Evolutionary conservation across 805 yeast genomes (phyloP).

Genomic region (Wickerhamia fluorescens): DNA sequence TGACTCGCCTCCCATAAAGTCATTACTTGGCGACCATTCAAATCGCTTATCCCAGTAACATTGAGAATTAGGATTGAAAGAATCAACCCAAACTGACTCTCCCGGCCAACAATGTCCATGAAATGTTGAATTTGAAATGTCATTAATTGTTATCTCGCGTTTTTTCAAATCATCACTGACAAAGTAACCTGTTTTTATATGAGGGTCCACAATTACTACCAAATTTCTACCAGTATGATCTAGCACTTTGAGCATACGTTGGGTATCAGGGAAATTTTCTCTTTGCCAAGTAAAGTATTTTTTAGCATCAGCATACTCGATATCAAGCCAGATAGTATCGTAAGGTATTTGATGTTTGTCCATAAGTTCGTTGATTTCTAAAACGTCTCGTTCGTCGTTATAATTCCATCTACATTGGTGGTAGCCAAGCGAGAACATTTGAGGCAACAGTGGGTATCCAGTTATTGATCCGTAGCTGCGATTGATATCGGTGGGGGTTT

Average conservation of each 20-base stretch:
- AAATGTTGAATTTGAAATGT: constrained; percentile 44
- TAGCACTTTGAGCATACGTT: constrained; percentile 54
- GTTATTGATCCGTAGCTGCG: constrained; percentile 59
- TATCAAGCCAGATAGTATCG: constrained; percentile 91
- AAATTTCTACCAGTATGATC: constrained; percentile 72
- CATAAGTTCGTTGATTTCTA: constrained; percentile 61
- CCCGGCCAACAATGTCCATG: constrained; percentile 99
- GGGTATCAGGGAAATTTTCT: constrained; percentile 68
- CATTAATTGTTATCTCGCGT: constrained; percentile 39
- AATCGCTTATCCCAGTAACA: constrained; percentile 55
- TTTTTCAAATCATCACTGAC: constrained; percentile 49
- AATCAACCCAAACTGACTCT: constrained; percentile 87
- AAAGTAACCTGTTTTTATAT: constrained; percentile 64
- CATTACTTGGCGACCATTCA: constrained; percentile 33
- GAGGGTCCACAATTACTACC: constrained; percentile 88
- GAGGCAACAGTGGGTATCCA: constrained; percentile 72
- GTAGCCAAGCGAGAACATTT: constrained; percentile 73
- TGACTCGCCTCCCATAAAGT: constrained; percentile 36
- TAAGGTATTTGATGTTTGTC: constrained; percentile 73
- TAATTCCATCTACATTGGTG: constrained; percentile 99
- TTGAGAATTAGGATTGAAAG: constrained; percentile 58
- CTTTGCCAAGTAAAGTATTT: constrained; percentile 90
- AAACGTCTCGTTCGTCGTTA: constrained; percentile 78
- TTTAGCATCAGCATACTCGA: constrained; percentile 82
- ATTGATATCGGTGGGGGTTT: constrained; percentile 49